Evolutionary conservation across 768 basidiomycete genomes (phyloP), one percentile per base, ranked within the genome.

Genomic region (Rhizopogon roseolus): DNA sequence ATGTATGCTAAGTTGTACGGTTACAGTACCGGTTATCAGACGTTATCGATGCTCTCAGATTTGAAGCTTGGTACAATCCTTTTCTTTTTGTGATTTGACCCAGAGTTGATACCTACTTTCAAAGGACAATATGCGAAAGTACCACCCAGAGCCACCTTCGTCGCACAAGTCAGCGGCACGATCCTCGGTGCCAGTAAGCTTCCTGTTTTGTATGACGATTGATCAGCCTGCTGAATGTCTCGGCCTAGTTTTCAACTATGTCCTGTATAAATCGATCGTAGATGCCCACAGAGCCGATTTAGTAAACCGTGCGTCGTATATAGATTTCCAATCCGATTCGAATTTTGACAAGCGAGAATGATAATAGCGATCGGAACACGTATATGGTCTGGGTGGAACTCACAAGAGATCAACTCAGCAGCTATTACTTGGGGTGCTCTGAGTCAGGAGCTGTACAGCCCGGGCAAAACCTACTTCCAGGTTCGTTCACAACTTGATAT

Each of bases 1-100:
- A 80, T 82, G 79, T 81, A 81, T 54, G 80, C 79, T 5, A 79
- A 79, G 58, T 58, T 80, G 41, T 81, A 78, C 64, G 80, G 80
- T 40, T 76, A 80, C 64, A 75, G 73, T 60, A 77, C 76, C 0
- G 72, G 74, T 6, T 76, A 73, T 64, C 80, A 85, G 66, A 80
- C 81, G 5, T 59, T 84, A 4, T 73, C 73, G 52, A 68, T 81
- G 68, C 66, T 81, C 17, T 78, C 80, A 71, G 77, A 77, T 71
- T 41, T 61, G n/a, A 57, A 53, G 27, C 37, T 52, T 32, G 55
- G 48, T 42, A 11, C n/a, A 8, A 13, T 17, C 14, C 9, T 29
- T 36, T 11, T 4, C 10, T 34, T 40, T 2, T 17, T 17, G 25
- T 50, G 29, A 52, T 36, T 64, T 62, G 45, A 49, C 59, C 1